phyloP scores from a whole-genome alignment of 2,329 filamentous ascomycete genomes.

The Stemphylium vesicarium region DNA sequence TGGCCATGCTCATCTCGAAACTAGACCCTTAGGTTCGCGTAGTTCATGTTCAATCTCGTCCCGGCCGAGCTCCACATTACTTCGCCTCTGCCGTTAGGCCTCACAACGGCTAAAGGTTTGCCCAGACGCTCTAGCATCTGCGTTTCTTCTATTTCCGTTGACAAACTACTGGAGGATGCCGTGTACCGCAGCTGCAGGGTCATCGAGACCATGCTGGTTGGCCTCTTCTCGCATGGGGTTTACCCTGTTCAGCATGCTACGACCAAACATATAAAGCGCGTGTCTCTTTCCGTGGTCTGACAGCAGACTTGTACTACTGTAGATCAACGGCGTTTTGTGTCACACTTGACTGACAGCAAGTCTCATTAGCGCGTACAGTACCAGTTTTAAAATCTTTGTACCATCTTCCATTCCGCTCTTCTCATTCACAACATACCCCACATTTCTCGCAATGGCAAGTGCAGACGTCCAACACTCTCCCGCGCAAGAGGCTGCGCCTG shows the following conservation, averaged over 20 bases:
- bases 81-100: not conserved
- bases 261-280: conserved; percentile 16
- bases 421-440: not conserved
- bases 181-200: conserved; percentile 14
- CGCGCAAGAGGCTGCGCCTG: conserved; percentile 42
- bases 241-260: not conserved
- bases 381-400: not conserved
- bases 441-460: conserved; percentile 32
- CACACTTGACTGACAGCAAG: not conserved
- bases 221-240: not conserved
- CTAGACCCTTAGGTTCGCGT: conserved; percentile 1
- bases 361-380: not conserved
- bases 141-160: not conserved
- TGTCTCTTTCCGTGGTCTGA: not conserved
- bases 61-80: not conserved
- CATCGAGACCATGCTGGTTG: conserved; percentile 10
- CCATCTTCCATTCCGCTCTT: not conserved
- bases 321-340: not conserved
- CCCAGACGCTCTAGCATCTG: conserved; percentile 4
- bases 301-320: not conserved
- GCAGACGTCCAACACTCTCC: conserved; percentile 35
- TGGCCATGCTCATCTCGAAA: conserved; percentile 7
- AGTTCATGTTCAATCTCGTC: conserved; percentile 1
- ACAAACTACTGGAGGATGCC: conserved; percentile 9
- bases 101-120: not conserved